Conservation (phyloP, 768 basidiomycete species). For the Boletellus ananiceps region DNA sequence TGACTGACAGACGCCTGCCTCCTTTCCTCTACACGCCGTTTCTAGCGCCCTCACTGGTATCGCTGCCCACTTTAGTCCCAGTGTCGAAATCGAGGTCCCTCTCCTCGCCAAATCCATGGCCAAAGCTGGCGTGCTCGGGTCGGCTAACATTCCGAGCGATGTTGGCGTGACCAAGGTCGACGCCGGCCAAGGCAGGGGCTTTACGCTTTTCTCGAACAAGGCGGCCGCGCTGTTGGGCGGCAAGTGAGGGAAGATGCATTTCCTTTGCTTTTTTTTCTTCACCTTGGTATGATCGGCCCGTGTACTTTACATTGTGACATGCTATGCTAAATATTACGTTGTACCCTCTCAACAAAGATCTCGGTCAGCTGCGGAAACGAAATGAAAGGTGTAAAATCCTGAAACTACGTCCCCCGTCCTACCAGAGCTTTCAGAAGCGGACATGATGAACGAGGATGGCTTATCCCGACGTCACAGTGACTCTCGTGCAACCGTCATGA, state of each 20-base stretch:
- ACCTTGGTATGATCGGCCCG: no score
- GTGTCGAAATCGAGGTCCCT: slow-evolving; percentile 43
- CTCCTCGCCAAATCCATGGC: slow-evolving; percentile 52
- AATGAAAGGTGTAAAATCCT: no score
- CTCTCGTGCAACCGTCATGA: no score
- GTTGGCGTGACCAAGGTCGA: slow-evolving; percentile 38
- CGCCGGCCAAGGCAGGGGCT: slow-evolving; percentile 35
- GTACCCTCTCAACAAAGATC: no score
- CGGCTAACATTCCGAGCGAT: slow-evolving; percentile 41
- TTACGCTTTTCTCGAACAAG: slow-evolving; percentile 54
- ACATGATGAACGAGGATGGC: no score
- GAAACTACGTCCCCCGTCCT: no score
- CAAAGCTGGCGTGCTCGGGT: slow-evolving; percentile 52
- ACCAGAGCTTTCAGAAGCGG: no score
- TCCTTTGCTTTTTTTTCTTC: no score
- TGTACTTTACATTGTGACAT: no score
- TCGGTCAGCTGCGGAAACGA: no score
- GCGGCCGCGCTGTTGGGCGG: slow-evolving; percentile 42
- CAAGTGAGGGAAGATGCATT: slow-evolving; percentile 1
- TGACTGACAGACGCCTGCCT: not conserved
- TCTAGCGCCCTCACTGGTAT: slow-evolving; percentile 36
- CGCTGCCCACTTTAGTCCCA: slow-evolving; percentile 36
- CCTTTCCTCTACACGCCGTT: not conserved
- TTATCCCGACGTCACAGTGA: no score
- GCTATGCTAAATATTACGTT: no score